These are phyloP conservation scores for Cytospora mali DNA, from an alignment of 2,329 filamentous ascomycete species.

Conservation along the genomic window DNA sequence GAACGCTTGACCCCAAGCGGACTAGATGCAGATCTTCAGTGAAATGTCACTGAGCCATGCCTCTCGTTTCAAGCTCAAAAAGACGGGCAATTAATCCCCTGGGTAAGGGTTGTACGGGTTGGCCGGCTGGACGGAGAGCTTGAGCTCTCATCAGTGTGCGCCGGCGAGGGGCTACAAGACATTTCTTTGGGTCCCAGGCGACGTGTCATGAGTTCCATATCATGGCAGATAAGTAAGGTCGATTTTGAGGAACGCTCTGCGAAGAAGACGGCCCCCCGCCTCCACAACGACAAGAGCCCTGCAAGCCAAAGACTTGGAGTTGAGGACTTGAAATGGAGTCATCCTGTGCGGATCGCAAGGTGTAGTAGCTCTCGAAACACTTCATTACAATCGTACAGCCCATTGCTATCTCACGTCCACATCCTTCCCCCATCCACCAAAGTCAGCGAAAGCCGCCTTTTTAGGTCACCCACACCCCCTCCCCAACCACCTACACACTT, in stretches of 20 bases:
- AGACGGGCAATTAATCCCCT: background rate
- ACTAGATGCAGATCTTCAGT: background rate
- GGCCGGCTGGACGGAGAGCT: background rate
- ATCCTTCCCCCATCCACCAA: background rate
- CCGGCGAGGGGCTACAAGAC: background rate
- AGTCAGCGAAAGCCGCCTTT: background rate
- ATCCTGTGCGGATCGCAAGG: background rate
- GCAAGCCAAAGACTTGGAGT: too few species aligned
- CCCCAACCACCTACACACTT: background rate
- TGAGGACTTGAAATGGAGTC: background rate
- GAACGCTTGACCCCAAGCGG: background rate
- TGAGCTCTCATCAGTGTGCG: background rate
- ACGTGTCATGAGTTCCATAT: background rate
- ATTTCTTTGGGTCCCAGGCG: background rate
- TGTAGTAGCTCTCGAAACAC: background rate
- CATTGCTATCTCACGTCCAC: slow-evolving; percentile 2
- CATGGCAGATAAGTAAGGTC: too few species aligned
- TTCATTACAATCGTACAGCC: slow-evolving; percentile 22
- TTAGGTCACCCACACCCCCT: background rate
- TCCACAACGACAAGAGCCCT: too few species aligned
- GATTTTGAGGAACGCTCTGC: background rate
- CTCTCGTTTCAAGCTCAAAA: background rate
- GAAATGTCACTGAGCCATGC: background rate
- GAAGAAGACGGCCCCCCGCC: background rate
- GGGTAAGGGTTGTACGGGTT: slow-evolving; percentile 11